Conservation (phyloP, 768 basidiomycete species). For the Vararia minispora region DNA sequence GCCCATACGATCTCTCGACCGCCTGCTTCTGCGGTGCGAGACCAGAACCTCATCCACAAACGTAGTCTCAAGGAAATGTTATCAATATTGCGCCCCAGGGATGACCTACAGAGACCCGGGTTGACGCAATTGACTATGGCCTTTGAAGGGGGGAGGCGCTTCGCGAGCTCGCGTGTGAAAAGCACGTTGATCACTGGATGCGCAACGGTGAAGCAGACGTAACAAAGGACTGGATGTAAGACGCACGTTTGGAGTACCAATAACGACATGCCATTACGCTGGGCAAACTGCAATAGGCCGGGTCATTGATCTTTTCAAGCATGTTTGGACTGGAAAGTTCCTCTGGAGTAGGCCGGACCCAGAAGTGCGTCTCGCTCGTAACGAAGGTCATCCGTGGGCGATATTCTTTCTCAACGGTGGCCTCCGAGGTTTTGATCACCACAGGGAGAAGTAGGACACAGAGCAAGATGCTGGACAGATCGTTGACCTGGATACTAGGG, state of each 20-base stretch:
- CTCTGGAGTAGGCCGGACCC: background rate
- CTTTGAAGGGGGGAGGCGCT: background rate
- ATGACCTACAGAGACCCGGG: slow-evolving; percentile 1
- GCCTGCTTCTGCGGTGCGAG: slow-evolving; percentile 20
- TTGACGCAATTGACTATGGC: slow-evolving; percentile 1
- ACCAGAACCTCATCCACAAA: background rate
- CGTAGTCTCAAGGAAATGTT: background rate
- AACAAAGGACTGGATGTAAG: too few species aligned
- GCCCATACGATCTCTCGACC: slow-evolving; percentile 24
- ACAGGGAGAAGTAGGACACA: slow-evolving; percentile 31
- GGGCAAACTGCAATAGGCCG: background rate
- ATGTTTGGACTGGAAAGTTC: background rate
- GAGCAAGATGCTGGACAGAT: slow-evolving; percentile 29
- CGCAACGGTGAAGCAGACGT: background rate
- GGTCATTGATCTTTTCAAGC: slow-evolving; percentile 1
- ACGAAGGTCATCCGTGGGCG: slow-evolving; percentile 29
- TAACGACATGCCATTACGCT: slow-evolving; percentile 1
- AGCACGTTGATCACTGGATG: slow-evolving; percentile 2
- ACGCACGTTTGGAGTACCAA: slow-evolving; percentile 1
- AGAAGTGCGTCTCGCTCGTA: slow-evolving; percentile 28
- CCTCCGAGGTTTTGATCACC: too few species aligned
- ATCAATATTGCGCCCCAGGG: background rate
- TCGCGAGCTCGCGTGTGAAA: slow-evolving; percentile 2
- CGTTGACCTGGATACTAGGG: slow-evolving; percentile 40
- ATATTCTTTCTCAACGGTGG: too few species aligned